Evolutionary conservation across 2,329 filamentous ascomycete species (phyloP), one percentile per base, ranked within the genome.

Genomic region (Colletotrichum sp.): DNA sequence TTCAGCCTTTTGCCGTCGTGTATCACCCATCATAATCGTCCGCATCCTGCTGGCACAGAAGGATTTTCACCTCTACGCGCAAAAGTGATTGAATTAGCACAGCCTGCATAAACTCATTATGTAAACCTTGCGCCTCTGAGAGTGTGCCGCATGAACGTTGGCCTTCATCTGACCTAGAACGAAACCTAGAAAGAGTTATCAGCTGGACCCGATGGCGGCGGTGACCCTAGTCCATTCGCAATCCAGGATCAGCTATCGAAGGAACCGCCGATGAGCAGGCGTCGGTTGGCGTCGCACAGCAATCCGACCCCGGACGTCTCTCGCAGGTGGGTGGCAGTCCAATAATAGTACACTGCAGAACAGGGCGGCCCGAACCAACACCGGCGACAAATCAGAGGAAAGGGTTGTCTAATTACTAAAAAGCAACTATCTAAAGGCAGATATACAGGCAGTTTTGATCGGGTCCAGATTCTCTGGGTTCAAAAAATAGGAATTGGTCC

Each of bases 81-180:
- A 63, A 64, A 31, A 51, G 31, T 47, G 36, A 68, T 31, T 54
- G 69, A 59, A 29, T 6, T 13, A 51, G 55, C 55, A 33, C 3
- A 12, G 31, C 16, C 47, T 66, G 71, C 66, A 70, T 69, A 66
- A 73, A 71, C 21, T 62, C 43, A 36, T 71, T 66, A 63, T 71
- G 71, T 62, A 62, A 73, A 70, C 31, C 61, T 69, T 54, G 61
- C 33, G 34, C 68, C 21, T 57, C 24, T 38, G 15, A 47, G n/a
- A 51, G 34, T 27, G n/a, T 11, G 33, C 55, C 43, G 71, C 71
- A 73, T 73, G 63, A 73, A 70, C 21, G 34, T 66, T 54, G 55
- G 36, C 38, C 24, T 63, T 69, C 71, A 63, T 71, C 71, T 73
- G 71, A 73, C 71, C 66, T 66, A 29, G 71, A 63, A 47, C 71